phyloP scores from a whole-genome alignment of 805 yeast genomes.

The Lachancea fermentati region DNA sequence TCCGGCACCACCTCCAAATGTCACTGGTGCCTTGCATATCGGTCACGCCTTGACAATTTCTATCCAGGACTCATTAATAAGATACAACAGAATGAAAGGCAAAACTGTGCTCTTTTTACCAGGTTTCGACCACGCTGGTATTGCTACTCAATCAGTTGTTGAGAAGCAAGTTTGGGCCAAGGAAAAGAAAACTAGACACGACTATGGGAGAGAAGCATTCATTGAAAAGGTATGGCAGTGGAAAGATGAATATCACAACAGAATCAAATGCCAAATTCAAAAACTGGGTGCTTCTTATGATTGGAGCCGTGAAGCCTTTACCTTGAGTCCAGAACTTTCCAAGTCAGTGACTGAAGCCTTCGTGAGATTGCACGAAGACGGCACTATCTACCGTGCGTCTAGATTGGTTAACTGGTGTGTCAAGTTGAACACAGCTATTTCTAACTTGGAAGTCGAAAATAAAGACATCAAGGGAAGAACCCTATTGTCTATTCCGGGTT shows the following conservation, averaged over 20 bases:
- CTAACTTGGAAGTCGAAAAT: constrained; percentile 94
- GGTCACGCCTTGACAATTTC: constrained; percentile 97
- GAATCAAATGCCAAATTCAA: constrained; percentile 78
- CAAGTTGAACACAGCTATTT: constrained; percentile 87
- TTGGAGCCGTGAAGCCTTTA: constrained; percentile 93
- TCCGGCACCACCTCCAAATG: constrained; percentile 99
- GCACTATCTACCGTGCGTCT: constrained; percentile 88
- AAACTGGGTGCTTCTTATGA: constrained; percentile 95
- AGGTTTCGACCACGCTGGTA: constrained; percentile 99
- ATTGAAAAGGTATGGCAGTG: constrained; percentile 92
- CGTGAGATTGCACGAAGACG: constrained; percentile 87
- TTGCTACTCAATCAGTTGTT: constrained; percentile 96
- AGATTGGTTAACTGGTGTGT: constrained; percentile 97
- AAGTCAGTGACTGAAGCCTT: constrained; percentile 87
- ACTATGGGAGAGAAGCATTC: constrained; percentile 88
- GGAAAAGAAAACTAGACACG: constrained; percentile 88
- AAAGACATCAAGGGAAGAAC: constrained; percentile 84
- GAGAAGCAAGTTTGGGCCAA: constrained; percentile 92
- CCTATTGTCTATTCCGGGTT: constrained; percentile 77
- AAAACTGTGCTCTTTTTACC: constrained; percentile 89
- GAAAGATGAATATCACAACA: constrained; percentile 88
- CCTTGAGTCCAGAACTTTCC: constrained; percentile 72
- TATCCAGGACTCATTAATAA: constrained; percentile 86
- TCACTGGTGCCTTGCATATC: constrained; percentile 96
- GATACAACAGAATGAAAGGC: constrained; percentile 96